A percentile compares a stretch with the other conserved stretches of the same genome.
phyloP scores from a whole-genome alignment of 192 early-diverging fungal genomes.

The Radiomyces spectabilis region DNA sequence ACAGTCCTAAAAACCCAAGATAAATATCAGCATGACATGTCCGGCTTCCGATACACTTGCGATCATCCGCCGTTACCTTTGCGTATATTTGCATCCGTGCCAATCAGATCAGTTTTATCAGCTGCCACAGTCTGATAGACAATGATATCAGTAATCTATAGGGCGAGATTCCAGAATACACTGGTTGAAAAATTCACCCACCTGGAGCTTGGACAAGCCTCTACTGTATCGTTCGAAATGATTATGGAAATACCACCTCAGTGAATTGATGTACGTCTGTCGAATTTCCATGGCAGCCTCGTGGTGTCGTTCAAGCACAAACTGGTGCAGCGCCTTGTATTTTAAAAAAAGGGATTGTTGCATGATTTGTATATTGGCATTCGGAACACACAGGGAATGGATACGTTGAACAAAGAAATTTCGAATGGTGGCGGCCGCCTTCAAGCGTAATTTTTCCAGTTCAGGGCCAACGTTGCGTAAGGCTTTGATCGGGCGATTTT shows the following conservation, averaged over 20 bases:
- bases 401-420: constrained; percentile 85
- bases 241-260: constrained; percentile 80
- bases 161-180: no score
- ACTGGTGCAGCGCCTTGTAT: constrained; percentile 87
- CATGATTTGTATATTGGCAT: constrained; percentile 88
- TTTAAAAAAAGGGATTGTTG: constrained; percentile 89
- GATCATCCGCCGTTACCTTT: constrained; percentile 45
- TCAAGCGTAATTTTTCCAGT: constrained; percentile 80
- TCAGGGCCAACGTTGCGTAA: constrained; percentile 87
- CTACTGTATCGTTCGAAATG: constrained; percentile 88
- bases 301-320: constrained; percentile 80
- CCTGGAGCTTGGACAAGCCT: constrained; percentile 70
- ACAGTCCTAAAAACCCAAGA: constrained; percentile 38
- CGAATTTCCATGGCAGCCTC: constrained; percentile 86
- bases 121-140: constrained; percentile 47
- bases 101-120: constrained; percentile 82
- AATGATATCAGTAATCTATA: no score
- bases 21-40: not conserved
- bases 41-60: not conserved
- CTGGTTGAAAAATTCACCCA: no score
- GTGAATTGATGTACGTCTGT: constrained; percentile 76
- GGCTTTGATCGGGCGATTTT: constrained; percentile 67
- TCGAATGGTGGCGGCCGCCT: constrained; percentile 77
- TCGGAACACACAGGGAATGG: constrained; percentile 77
- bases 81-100: constrained; percentile 70